Base-by-base conservation (phyloP, 2,329 filamentous ascomycete genomes). In the Ophiostoma himal-ulmi region DNA sequence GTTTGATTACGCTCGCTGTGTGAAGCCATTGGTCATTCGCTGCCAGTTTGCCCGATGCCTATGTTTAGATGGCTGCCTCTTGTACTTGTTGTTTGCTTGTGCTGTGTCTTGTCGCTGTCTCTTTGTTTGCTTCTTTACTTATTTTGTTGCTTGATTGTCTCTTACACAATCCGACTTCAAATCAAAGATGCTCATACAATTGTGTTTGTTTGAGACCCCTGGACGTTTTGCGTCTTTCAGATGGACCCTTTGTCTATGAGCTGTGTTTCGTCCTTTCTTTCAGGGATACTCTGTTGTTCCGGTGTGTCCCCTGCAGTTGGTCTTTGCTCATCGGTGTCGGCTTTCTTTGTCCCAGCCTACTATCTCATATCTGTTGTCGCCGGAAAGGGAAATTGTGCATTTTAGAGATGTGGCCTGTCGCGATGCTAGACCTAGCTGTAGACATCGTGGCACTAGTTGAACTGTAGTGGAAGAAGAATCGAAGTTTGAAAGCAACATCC, bases 1-100 rank as follows among this genome's bases (percentile, higher is more conserved):
- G 2, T 26, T 26, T 26, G n/a, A 10, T 30, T 57, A 13, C n/a
- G 17, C 52, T 17, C 26, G 26, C 22, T 62, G 1, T 20, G 22
- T 11, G 26, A 26, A 11, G 26, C 26, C 34, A 13, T 34, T 26
- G 52, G 30, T 30, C 30, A 30, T 22, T n/a, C n/a, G 8, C 52
- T 57, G 39, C 11, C 39, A 57, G 6, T n/a, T 20, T 48, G 17
- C 17, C 44, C 17, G 52, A 13, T 17, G 17, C 26, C 52, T 57
- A 62, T 62, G 26, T 62, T 62, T 34, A 34, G 57, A 62, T 20
- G 26, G 57, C 57, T 34, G 57, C 57, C 57, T 62, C 57, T 62
- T 34, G 13, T 17, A n/a, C 1, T 30, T 30, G 26, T 30, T 30
- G 26, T 30, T 30, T 30, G 26, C 26, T 60, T 34, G 13, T 17